phyloP scores from a whole-genome alignment of 306 rosid species.

The Quercus engelmannii region DNA sequence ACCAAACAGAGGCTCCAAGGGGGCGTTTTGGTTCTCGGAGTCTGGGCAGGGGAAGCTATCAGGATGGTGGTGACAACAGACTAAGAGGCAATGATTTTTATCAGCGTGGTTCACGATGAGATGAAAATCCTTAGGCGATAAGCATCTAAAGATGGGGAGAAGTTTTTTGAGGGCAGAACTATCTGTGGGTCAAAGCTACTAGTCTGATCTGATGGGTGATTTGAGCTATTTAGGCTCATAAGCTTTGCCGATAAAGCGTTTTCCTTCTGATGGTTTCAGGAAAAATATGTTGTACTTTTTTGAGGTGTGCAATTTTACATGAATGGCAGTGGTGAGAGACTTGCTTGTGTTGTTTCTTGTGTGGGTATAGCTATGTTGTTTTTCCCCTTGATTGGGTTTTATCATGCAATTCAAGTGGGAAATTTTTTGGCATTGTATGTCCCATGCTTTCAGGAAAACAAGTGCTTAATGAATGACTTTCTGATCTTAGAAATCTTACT shows the following conservation, averaged over 20 bases:
- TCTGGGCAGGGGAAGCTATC: conserved; percentile 59
- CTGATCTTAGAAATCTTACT: conserved; percentile 15
- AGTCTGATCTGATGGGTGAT: conserved; percentile 29
- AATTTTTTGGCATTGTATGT: conserved; percentile 43
- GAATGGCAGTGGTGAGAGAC: conserved; percentile 27
- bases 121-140: background rate
- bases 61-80: conserved; percentile 55
- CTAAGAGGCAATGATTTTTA: conserved; percentile 65
- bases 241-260: conserved; percentile 16
- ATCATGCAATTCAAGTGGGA: conserved; percentile 65
- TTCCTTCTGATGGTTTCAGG: conserved; percentile 35
- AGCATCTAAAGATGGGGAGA: conserved; percentile 9
- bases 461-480: conserved; percentile 23
- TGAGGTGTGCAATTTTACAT: conserved; percentile 40
- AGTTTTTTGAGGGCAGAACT: background rate
- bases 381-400: conserved; percentile 61
- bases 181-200: conserved; percentile 11
- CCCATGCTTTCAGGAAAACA: conserved; percentile 30
- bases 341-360: conserved; percentile 35
- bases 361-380: conserved; percentile 31
- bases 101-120: conserved; percentile 68
- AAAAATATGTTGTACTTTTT: conserved; percentile 28
- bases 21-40: conserved; percentile 71
- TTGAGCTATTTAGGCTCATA: conserved; percentile 24
- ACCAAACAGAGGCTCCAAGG: conserved; percentile 64